Evolutionary conservation across 768 basidiomycete species (phyloP).

Genomic region (Lactifluus volemus): DNA sequence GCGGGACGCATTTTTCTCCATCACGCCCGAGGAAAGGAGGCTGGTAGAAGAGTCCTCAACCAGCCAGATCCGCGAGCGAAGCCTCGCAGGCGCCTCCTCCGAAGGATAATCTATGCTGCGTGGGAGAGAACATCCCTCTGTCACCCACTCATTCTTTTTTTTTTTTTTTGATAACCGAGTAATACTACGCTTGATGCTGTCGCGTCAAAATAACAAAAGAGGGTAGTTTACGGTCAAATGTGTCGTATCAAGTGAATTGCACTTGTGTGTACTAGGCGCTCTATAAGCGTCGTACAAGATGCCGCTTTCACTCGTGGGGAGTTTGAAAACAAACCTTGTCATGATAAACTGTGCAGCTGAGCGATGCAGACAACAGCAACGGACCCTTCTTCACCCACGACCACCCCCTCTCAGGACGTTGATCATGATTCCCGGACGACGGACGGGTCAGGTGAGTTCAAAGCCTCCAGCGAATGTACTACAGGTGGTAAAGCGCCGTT

Average conservation of each 20-base stretch:
- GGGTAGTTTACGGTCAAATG: too few species aligned
- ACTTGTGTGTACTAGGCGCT: neutral
- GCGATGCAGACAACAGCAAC: constrained; percentile 45
- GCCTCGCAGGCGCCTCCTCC: neutral
- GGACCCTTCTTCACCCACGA: constrained; percentile 30
- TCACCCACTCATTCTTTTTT: too few species aligned
- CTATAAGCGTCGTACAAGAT: neutral
- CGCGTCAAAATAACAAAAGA: too few species aligned
- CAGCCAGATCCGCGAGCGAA: neutral
- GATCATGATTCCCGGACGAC: constrained; percentile 22
- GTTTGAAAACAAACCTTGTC: constrained; percentile 50
- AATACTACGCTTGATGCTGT: too few species aligned
- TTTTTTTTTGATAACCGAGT: too few species aligned
- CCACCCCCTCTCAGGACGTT: constrained; percentile 24
- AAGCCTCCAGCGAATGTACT: neutral
- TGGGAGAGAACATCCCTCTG: too few species aligned
- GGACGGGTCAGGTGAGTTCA: constrained; percentile 8
- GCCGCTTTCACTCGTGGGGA: constrained; percentile 3
- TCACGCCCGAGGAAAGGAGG: constrained; percentile 49
- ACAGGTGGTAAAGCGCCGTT: neutral
- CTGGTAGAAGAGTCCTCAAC: constrained; percentile 22
- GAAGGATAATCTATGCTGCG: neutral
- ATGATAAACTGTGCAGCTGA: constrained; percentile 65
- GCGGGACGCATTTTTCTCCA: constrained; percentile 45
- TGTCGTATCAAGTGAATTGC: neutral